These are phyloP conservation scores for Lojkania enalia DNA, from an alignment of 2,329 filamentous ascomycete genomes.

Conservation along the genomic window DNA sequence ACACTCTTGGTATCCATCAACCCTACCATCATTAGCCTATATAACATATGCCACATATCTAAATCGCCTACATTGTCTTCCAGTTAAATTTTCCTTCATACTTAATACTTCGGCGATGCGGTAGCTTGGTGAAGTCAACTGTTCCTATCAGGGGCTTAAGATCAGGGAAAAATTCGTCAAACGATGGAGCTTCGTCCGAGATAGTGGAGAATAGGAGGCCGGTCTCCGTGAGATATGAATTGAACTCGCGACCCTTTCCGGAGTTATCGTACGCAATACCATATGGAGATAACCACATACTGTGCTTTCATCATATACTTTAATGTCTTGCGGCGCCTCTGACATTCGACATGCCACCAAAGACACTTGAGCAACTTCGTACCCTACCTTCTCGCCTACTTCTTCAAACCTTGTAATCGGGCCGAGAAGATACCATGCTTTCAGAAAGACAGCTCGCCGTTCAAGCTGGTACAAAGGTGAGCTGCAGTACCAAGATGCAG, in stretches of 20 bases:
- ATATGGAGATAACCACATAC: conserved; percentile 21
- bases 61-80: conserved; percentile 57
- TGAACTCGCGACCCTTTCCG: conserved; percentile 36
- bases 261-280: not conserved
- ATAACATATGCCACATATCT: not conserved
- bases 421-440: conserved; percentile 58
- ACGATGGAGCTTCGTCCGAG: conserved; percentile 52
- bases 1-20: conserved; percentile 63
- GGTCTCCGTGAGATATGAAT: conserved; percentile 52
- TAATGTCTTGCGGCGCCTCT: conserved; percentile 41
- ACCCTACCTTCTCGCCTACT: conserved; percentile 48
- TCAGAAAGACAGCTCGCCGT: conserved; percentile 54
- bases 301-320: conserved; percentile 43
- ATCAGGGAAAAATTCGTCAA: conserved; percentile 58
- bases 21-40: conserved; percentile 36
- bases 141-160: conserved; percentile 53
- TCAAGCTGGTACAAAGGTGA: conserved; percentile 55
- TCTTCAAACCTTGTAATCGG: conserved; percentile 55
- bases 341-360: conserved; percentile 46
- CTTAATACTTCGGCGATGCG: conserved; percentile 56
- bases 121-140: conserved; percentile 59
- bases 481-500: conserved; percentile 59
- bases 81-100: conserved; percentile 62
- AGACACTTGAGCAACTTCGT: conserved; percentile 55
- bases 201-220: conserved; percentile 59